Base-by-base conservation (phyloP, 2,329 filamentous ascomycete species). In the Geosmithia putterillii region DNA sequence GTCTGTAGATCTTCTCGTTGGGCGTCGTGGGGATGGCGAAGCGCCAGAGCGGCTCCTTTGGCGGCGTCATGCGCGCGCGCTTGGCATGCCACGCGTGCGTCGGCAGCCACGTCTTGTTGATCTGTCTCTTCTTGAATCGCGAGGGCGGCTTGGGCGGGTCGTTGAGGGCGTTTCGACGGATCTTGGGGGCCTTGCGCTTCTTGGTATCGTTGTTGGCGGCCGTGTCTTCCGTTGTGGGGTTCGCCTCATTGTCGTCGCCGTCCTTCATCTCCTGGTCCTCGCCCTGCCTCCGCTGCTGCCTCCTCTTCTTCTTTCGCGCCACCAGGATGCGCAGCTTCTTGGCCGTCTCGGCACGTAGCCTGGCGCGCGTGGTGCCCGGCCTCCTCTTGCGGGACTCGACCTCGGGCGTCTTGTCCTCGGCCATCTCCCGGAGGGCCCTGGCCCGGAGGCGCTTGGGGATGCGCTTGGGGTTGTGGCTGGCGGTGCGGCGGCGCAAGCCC, bases 11-110 rank as follows among this genome's bases (percentile, higher is more conserved):
- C 67, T 98, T 98, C 56, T 87, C 81, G 22, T 84, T 94, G 0
- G 90, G 87, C 4, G 85, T 87, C 49, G 94, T 60, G 0, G 89
- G 87, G 20, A 96, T 67, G 1, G 86, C 79, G 60, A 95, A 95
- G 36, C 88, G 76, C 92, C 92, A 98, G n/a, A 92, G 63, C 3
- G 86, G 83, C 38, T 83, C 73, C 41, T 76, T 81, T 0, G 86
- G 83, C 7, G 77, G 73, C 1, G 88, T 88, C 85, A 98, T 94
- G 47, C 76, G 83, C 19, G 92, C 87, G 46, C 92, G 73, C 61
- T 98, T 98, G 2, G 90, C 81, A 62, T 95, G 89, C 75, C 85
- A 98, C 50, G 94, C 65, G 60, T 98, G 92, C 7, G 92, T 96
- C 0, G 92, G 92, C 15, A 98, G 69, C 87, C 90, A 95, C 3